Evolutionary conservation across 805 yeast genomes (phyloP).

Genomic region (Zygosaccharomyces bisporus): DNA sequence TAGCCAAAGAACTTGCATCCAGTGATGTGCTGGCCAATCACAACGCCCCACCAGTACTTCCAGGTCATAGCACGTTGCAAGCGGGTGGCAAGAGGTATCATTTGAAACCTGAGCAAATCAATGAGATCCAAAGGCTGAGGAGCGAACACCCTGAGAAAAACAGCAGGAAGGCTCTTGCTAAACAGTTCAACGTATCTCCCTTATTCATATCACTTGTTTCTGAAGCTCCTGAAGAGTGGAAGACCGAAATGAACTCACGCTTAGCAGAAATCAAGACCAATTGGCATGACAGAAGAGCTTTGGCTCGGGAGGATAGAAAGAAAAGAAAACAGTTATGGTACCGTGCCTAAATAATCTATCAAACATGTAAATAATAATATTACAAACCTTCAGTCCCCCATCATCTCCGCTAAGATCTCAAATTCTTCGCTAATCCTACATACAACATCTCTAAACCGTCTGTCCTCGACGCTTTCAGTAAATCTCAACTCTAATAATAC

Average conservation of each 20-base stretch:
- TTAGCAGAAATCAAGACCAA: conserved; percentile 42
- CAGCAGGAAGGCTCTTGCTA: conserved; percentile 61
- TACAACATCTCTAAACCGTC: conserved; percentile 25
- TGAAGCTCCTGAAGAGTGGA: conserved; percentile 40
- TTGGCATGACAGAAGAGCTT: conserved; percentile 48
- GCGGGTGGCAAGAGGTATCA: conserved; percentile 45
- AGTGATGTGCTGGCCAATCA: conserved; percentile 36
- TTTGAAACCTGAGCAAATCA: conserved; percentile 53
- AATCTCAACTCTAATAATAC: conserved; percentile 25
- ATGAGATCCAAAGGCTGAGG: conserved; percentile 56
- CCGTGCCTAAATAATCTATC: conserved; percentile 38
- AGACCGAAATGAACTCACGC: conserved; percentile 45
- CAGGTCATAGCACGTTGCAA: conserved; percentile 23
- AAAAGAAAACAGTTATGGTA: conserved; percentile 64
- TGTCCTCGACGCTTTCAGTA: conserved; percentile 16
- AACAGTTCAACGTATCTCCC: conserved; percentile 51
- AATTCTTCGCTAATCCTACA: conserved; percentile 31
- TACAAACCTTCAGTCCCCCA: conserved; percentile 17
- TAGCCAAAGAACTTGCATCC: conserved; percentile 30
- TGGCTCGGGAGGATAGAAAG: conserved; percentile 53
- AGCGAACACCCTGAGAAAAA: conserved; percentile 54
- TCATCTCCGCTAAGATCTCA: conserved; percentile 29
- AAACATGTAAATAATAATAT: conserved; percentile 14
- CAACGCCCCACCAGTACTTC: conserved; percentile 39
- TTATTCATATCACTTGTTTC: conserved; percentile 54